Conservation (phyloP, 345 rosid genomes). For the Euphorbia pulcherrima region DNA sequence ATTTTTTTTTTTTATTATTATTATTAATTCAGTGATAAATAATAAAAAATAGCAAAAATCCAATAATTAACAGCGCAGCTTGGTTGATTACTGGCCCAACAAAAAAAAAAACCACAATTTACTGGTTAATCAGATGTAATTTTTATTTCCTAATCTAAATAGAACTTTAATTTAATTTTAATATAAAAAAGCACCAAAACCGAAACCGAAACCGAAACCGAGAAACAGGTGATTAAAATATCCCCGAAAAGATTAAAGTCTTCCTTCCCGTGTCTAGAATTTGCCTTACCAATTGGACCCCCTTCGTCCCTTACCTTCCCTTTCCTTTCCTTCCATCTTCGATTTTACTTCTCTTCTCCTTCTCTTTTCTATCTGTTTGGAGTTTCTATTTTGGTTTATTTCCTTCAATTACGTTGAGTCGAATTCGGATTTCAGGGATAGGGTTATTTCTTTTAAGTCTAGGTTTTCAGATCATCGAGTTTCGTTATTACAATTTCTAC, state of each 20-base stretch:
- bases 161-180: no score
- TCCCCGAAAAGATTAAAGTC: not conserved
- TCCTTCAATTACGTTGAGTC: no score
- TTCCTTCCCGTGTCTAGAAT: not conserved
- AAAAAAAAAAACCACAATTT: no score
- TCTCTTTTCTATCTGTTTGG: no score
- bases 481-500: not conserved
- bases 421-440: not conserved
- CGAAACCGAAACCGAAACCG: not conserved
- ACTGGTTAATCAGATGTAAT: no score
- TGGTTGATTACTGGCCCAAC: no score
- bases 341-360: not conserved
- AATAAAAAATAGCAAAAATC: no score
- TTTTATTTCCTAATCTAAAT: no score
- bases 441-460: not conserved
- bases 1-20: no score
- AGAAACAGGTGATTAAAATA: not conserved
- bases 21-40: no score
- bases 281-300: slow-evolving; percentile 3
- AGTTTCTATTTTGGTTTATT: not conserved
- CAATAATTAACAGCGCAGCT: no score
- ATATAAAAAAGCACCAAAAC: not conserved
- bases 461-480: not conserved
- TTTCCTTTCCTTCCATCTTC: not conserved
- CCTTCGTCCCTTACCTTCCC: not conserved